phyloP scores from a whole-genome alignment of 73 alveolate genomes.

The Tetrahymena borealis region DNA sequence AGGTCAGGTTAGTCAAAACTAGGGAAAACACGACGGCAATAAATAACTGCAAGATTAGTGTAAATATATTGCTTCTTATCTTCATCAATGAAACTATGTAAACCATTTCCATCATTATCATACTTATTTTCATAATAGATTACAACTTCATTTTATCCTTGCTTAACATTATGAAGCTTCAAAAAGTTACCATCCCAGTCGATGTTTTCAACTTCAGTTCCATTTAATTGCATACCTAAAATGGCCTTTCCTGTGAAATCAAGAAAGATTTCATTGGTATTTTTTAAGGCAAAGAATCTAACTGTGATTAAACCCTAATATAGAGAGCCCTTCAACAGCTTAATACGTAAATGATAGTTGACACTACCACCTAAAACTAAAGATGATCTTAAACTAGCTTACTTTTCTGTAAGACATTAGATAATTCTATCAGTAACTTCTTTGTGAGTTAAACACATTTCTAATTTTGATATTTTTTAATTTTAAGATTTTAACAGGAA shows the following conservation, averaged over 20 bases:
- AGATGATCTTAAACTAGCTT: constrained; percentile 14
- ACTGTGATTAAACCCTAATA: constrained; percentile 7
- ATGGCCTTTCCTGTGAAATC: constrained; percentile 69
- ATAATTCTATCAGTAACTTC: neutral
- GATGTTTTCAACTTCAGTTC: constrained; percentile 11
- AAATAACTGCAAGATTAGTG: constrained; percentile 93
- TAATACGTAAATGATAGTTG: constrained; percentile 6
- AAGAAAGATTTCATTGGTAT: constrained; percentile 7
- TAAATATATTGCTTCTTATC: constrained; percentile 86
- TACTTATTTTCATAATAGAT: constrained; percentile 39
- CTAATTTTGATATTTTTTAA: neutral
- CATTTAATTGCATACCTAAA: constrained; percentile 45
- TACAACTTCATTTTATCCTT: constrained; percentile 30
- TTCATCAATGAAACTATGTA: constrained; percentile 91
- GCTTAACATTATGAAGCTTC: constrained; percentile 19
- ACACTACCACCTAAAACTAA: constrained; percentile 19
- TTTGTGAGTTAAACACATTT: neutral
- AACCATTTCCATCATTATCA: constrained; percentile 84
- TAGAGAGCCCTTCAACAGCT: constrained; percentile 6
- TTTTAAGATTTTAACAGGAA: too few species aligned
- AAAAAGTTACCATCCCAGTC: constrained; percentile 44
- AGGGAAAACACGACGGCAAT: constrained; percentile 95
- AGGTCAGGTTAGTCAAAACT: constrained; percentile 97
- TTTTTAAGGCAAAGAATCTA: neutral
- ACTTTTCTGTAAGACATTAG: constrained; percentile 12